Evolutionary conservation across 257 asterid genomes (phyloP).

Genomic region (Fraxinus cuspidata): DNA sequence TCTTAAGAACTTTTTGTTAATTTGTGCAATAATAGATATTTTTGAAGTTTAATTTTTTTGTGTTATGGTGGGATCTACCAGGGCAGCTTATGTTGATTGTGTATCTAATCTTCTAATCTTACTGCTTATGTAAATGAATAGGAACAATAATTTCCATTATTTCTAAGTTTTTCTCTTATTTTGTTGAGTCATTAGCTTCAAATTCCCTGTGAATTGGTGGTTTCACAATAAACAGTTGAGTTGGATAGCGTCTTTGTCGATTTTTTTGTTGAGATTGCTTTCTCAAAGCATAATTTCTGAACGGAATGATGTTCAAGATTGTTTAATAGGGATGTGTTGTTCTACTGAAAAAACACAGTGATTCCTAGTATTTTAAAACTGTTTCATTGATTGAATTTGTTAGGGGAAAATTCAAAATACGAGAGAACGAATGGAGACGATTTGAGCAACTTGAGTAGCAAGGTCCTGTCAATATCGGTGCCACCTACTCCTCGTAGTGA

Average conservation of each 20-base stretch:
- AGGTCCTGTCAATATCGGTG: slow-evolving; percentile 17
- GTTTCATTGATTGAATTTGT: not conserved
- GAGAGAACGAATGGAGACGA: not conserved
- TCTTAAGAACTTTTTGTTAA: not conserved
- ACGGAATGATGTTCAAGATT: not conserved
- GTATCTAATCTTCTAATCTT: not conserved
- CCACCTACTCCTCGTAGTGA: slow-evolving; percentile 35
- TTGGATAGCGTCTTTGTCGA: not conserved
- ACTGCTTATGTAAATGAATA: not conserved
- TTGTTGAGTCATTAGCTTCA: not conserved
- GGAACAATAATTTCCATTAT: not conserved
- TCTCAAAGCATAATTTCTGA: not conserved
- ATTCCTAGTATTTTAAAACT: not conserved
- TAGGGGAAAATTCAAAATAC: not conserved
- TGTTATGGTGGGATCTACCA: not conserved
- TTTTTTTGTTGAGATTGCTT: not conserved
- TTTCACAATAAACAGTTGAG: not conserved
- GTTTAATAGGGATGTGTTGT: not conserved
- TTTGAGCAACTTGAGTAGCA: slow-evolving; percentile 15
- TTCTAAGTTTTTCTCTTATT: not conserved
- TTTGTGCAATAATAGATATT: not conserved
- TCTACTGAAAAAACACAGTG: not conserved
- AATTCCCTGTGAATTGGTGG: not conserved
- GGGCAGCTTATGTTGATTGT: not conserved
- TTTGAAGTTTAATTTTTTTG: not conserved